Percentiles rank a stretch among this genome's conserved stretches.
These are phyloP conservation scores for Chalciporus chontae DNA, from an alignment of 768 basidiomycete species.

Conservation along the genomic window DNA sequence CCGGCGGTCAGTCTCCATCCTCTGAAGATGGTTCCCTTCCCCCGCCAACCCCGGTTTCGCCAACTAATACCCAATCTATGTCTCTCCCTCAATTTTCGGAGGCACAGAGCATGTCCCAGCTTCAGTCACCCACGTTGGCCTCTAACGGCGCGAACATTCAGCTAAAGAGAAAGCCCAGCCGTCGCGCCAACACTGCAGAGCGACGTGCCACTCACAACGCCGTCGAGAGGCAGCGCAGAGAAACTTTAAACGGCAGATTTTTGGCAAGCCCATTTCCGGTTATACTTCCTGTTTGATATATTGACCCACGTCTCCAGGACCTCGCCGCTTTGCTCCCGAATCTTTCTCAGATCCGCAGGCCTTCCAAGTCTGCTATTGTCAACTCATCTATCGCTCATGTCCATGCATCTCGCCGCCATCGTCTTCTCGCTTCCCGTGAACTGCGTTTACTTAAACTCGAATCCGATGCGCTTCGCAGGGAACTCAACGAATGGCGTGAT, in stretches of 20 bases:
- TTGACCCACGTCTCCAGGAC: conserved; percentile 47
- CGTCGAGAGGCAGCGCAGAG: conserved; percentile 88
- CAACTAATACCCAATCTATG: conserved; percentile 33
- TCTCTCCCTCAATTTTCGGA: conserved; percentile 33
- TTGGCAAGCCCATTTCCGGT: conserved; percentile 48
- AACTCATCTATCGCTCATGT: conserved; percentile 92
- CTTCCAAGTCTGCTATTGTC: conserved; percentile 95
- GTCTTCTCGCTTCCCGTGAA: conserved; percentile 77
- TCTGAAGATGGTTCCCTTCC: conserved; percentile 42
- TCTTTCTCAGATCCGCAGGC: conserved; percentile 85
- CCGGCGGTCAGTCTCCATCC: conserved; percentile 36
- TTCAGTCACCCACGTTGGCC: conserved; percentile 20
- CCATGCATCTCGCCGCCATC: conserved; percentile 77
- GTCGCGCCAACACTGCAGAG: conserved; percentile 94
- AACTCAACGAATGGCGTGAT: conserved; percentile 92
- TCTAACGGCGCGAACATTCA: conserved; percentile 32
- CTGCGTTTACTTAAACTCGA: conserved; percentile 77
- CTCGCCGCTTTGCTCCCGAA: conserved; percentile 90
- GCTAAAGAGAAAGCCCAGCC: conserved; percentile 75
- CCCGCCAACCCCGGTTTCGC: conserved; percentile 49
- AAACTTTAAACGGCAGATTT: conserved; percentile 91
- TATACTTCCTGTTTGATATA: conserved; percentile 10
- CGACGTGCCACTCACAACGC: conserved; percentile 97
- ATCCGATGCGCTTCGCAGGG: conserved; percentile 80
- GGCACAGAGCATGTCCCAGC: conserved; percentile 15